These are phyloP conservation scores for Ustilago shanxiensis DNA, from an alignment of 1,284 basidiomycete genomes.

Conservation along the genomic window DNA sequence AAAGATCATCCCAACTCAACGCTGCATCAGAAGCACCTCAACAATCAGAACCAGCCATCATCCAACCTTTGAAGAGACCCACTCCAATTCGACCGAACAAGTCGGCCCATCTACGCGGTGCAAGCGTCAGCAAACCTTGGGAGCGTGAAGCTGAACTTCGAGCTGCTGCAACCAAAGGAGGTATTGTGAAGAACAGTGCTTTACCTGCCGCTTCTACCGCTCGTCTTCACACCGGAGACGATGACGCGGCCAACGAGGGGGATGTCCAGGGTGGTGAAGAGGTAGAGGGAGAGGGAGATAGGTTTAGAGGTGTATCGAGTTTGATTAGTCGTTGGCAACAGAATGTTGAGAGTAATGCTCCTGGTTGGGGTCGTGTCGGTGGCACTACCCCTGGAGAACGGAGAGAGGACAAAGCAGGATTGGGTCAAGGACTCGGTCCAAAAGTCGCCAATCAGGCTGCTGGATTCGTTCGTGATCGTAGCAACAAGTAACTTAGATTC, in stretches of 20 bases:
- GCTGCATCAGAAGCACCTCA: neutral
- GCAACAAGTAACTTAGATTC: conserved; percentile 5
- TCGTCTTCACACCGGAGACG: neutral
- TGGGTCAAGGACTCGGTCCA: conserved; percentile 11
- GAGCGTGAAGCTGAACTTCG: conserved; percentile 54
- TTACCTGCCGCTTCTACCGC: conserved; percentile 20
- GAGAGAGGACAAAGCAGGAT: conserved; percentile 2
- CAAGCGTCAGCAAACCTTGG: conserved; percentile 49
- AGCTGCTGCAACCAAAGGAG: conserved; percentile 21
- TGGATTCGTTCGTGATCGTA: conserved; percentile 10
- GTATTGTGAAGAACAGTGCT: conserved; percentile 26
- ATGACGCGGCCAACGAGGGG: neutral
- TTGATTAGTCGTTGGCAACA: conserved; percentile 52
- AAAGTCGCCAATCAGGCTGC: conserved; percentile 22
- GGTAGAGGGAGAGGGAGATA: conserved; percentile 20
- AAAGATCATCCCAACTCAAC: conserved; percentile 4
- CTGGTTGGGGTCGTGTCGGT: conserved; percentile 56
- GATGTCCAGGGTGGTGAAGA: neutral
- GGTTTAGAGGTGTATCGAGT: conserved; percentile 45
- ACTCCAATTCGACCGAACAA: conserved; percentile 36
- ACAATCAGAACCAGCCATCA: conserved; percentile 14
- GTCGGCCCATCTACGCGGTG: conserved; percentile 2
- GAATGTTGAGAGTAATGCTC: conserved; percentile 49
- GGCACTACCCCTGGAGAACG: neutral
- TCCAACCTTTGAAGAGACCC: conserved; percentile 33